A percentile compares a stretch with the other conserved stretches of the same genome.
These are phyloP conservation scores for Eucalyptus fibrosa DNA, from an alignment of 345 rosid genomes.

Conservation along the genomic window DNA sequence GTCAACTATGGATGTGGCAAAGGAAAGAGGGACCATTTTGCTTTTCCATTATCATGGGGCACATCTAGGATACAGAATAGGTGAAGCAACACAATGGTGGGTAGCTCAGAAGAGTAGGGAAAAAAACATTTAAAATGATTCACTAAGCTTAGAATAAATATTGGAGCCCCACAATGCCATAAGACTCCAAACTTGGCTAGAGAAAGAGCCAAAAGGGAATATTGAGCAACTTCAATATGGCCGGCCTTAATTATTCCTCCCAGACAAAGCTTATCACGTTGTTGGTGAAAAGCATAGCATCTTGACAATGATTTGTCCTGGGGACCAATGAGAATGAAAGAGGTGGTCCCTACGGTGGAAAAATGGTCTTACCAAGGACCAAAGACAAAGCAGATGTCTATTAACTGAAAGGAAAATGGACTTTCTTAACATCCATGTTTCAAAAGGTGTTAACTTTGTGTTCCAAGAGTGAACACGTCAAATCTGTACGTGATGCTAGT, in stretches of 20 bases:
- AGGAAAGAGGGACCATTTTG: background rate
- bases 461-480: background rate
- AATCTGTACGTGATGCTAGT: background rate
- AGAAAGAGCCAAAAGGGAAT: constrained; percentile 6
- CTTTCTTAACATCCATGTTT: constrained; percentile 13
- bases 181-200: constrained; percentile 14
- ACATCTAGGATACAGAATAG: background rate
- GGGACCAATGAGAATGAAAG: constrained; percentile 28
- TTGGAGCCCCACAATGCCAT: constrained; percentile 18
- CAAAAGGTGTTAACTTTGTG: background rate
- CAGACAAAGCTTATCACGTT: constrained; percentile 46
- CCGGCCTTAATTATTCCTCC: constrained; percentile 44
- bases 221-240: constrained; percentile 18
- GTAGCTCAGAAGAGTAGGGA: background rate
- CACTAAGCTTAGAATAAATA: background rate
- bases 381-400: background rate
- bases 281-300: constrained; percentile 53
- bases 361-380: background rate
- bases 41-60: background rate
- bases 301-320: constrained; percentile 26
- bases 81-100: background rate
- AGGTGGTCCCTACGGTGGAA: constrained; percentile 17
- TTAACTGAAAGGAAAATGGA: background rate
- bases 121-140: background rate
- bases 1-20: background rate